Evolutionary conservation across 441 rosid species (phyloP).

Genomic region (Populus hybrid): DNA sequence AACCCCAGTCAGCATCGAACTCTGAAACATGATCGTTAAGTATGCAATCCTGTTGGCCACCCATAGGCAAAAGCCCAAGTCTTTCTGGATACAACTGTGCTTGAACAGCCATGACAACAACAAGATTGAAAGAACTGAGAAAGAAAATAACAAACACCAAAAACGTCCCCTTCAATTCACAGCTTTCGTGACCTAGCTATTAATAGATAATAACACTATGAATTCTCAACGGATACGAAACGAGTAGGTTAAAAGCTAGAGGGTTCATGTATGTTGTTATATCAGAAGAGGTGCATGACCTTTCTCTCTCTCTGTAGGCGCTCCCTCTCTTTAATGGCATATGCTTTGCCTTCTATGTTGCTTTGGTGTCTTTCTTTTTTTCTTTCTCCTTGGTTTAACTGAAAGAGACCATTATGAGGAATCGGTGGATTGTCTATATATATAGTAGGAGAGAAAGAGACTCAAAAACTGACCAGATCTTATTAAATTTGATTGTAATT

Average conservation of each 20-base stretch:
- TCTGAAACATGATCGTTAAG: conserved; percentile 15
- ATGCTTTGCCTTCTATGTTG: conserved; percentile 22
- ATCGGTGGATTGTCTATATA: conserved; percentile 2
- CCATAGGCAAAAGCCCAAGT: conserved; percentile 26
- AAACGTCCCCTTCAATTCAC: conserved; percentile 19
- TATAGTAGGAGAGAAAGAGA: not conserved
- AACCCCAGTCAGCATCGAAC: conserved; percentile 19
- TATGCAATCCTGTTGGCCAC: conserved; percentile 39
- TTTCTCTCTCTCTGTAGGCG: not conserved
- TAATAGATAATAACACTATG: not conserved
- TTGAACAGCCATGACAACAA: conserved; percentile 40
- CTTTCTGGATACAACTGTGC: conserved; percentile 38
- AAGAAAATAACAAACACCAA: conserved; percentile 2
- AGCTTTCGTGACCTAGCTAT: conserved; percentile 2
- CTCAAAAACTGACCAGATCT: conserved; percentile 26
- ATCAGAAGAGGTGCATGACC: conserved; percentile 46
- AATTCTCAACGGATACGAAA: conserved; percentile 8
- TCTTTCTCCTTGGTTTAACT: conserved; percentile 14
- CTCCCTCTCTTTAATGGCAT: conserved; percentile 21
- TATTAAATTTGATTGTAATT: not conserved
- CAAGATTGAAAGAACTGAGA: not conserved
- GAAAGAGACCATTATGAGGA: conserved; percentile 21
- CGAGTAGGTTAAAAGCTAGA: conserved; percentile 23
- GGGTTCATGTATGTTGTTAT: conserved; percentile 20
- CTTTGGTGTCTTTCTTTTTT: not conserved